Evolutionary conservation across 192 early-diverging fungal species (phyloP).

Genomic region (Coemansia sp.): DNA sequence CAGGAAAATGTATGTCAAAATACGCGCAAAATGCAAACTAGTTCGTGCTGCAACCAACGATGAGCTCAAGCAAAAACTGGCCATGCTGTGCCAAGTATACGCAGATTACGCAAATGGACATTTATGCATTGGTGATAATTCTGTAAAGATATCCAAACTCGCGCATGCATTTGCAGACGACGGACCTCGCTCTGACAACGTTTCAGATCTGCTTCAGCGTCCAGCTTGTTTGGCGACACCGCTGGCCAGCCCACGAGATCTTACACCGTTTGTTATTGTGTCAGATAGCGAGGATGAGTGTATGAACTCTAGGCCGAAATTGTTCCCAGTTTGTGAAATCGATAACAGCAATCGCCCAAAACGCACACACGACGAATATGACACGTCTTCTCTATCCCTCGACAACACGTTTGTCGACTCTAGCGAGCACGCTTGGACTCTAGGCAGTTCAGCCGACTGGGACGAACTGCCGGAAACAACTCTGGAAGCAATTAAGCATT

Average conservation of each 20-base stretch:
- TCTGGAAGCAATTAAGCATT: background rate
- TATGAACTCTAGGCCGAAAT: background rate
- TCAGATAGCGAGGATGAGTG: background rate
- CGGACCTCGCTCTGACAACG: background rate
- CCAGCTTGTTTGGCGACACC: too few species aligned
- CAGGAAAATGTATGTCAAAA: background rate
- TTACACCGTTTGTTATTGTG: background rate
- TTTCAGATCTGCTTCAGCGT: background rate
- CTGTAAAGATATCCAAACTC: background rate
- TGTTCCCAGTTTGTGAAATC: background rate
- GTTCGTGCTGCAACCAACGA: background rate
- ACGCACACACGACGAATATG: too few species aligned
- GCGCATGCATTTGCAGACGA: conserved; percentile 1
- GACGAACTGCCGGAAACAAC: background rate
- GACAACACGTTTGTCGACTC: conserved; percentile 7
- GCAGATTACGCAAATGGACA: background rate
- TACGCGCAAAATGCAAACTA: background rate
- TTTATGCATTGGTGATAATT: background rate
- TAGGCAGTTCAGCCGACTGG: background rate
- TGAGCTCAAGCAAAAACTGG: background rate
- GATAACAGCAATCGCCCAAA: too few species aligned
- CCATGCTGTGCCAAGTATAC: background rate
- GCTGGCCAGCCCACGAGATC: too few species aligned
- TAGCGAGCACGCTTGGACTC: background rate
- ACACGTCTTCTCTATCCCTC: background rate